A percentile compares a stretch with the other conserved stretches of the same genome.
phyloP scores from a whole-genome alignment of 2,329 filamentous ascomycete species.

The Thelonectria discophora region DNA sequence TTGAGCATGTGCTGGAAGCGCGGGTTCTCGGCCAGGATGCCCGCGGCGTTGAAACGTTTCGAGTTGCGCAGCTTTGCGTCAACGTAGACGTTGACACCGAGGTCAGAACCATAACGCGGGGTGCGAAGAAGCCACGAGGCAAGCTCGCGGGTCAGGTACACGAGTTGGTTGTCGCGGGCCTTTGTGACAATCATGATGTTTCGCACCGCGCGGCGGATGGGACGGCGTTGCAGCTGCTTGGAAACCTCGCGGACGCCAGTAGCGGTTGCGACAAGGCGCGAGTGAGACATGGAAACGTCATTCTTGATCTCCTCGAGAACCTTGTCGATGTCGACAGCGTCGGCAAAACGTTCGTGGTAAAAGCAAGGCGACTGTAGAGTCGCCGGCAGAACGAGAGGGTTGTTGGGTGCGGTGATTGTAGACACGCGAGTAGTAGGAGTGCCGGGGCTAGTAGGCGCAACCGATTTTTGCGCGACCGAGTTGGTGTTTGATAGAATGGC shows the following conservation, averaged over 20 bases:
- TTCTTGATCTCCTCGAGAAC: slow-evolving; percentile 93
- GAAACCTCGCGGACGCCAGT: slow-evolving; percentile 95
- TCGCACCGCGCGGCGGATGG: slow-evolving; percentile 88
- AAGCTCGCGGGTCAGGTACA: slow-evolving; percentile 87
- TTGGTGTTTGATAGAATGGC: slow-evolving; percentile 21
- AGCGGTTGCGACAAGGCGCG: slow-evolving; percentile 91
- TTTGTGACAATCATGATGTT: slow-evolving; percentile 99
- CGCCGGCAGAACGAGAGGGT: slow-evolving; percentile 44
- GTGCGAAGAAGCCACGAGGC: slow-evolving; percentile 88
- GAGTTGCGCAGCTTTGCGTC: slow-evolving; percentile 91
- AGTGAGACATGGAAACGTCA: slow-evolving; percentile 91
- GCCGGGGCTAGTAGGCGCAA: slow-evolving; percentile 4
- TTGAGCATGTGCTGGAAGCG: slow-evolving; percentile 85
- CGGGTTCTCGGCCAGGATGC: slow-evolving; percentile 76
- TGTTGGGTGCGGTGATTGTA: slow-evolving; percentile 12
- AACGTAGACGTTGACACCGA: slow-evolving; percentile 98
- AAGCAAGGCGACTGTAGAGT: slow-evolving; percentile 91
- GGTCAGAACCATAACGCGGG: slow-evolving; percentile 85
- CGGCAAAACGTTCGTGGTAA: slow-evolving; percentile 96
- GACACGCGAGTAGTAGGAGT: slow-evolving; percentile 10
- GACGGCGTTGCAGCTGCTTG: slow-evolving; percentile 90
- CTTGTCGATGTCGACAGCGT: slow-evolving; percentile 93
- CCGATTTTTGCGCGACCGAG: slow-evolving; percentile 24
- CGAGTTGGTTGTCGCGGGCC: slow-evolving; percentile 92
- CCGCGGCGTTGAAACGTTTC: slow-evolving; percentile 83